A percentile compares a stretch with the other conserved stretches of the same genome.
Evolutionary conservation across 78 protist genomes (phyloP).

Genomic region (Dictyostelium capitatum): DNA sequence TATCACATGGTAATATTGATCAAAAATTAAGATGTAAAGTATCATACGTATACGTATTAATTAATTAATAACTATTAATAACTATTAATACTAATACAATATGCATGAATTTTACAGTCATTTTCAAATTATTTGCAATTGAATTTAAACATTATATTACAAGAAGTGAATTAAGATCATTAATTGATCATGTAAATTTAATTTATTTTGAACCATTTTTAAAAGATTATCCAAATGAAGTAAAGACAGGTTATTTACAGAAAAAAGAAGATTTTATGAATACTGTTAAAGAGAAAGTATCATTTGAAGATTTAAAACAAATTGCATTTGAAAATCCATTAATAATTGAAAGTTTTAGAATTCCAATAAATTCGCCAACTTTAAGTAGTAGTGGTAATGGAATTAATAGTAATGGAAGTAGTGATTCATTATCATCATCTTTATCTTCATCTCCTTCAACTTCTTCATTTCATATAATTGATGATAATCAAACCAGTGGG

Average conservation of each 20-base stretch:
- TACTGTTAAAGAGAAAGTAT: background rate
- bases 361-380: constrained; percentile 20
- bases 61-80: background rate
- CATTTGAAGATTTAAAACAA: constrained; percentile 52
- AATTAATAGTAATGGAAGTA: background rate
- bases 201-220: constrained; percentile 29
- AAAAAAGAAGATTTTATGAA: constrained; percentile 37
- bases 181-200: background rate
- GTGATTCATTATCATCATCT: background rate
- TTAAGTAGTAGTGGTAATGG: constrained; percentile 18
- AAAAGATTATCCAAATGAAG: constrained; percentile 30
- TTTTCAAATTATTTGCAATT: constrained; percentile 71
- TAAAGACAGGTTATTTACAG: background rate
- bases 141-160: background rate
- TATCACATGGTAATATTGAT: constrained; percentile 69
- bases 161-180: background rate
- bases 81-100: background rate
- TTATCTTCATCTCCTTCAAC: no score
- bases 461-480: background rate
- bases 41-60: background rate
- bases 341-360: constrained; percentile 53
- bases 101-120: background rate
- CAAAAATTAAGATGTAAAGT: constrained; percentile 58
- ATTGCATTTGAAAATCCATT: constrained; percentile 30
- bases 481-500: no score